phyloP scores from a whole-genome alignment of 1,284 basidiomycete genomes.

The Ustilago cynodontis region DNA sequence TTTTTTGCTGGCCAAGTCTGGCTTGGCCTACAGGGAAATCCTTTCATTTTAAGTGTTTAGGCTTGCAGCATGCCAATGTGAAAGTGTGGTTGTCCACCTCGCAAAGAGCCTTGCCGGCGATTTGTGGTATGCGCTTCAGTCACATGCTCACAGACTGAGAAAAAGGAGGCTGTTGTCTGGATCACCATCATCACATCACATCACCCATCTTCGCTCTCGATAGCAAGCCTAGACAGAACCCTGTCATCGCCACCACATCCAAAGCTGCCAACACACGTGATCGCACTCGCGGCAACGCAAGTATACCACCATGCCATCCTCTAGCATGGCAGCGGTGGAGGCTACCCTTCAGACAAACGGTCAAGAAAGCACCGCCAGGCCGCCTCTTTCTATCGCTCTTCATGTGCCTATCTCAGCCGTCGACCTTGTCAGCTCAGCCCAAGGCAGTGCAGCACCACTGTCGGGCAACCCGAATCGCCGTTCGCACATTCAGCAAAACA shows the following conservation, averaged over 20 bases:
- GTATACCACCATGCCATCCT: conserved; percentile 43
- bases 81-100: not conserved
- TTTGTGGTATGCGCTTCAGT: not conserved
- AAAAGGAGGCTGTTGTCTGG: not conserved
- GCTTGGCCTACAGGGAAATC: not conserved
- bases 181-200: conserved; percentile 1
- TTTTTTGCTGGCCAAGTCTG: not conserved
- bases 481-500: conserved; percentile 45
- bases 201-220: not conserved
- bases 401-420: conserved; percentile 45
- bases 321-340: conserved; percentile 51
- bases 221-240: not conserved
- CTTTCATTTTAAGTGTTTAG: not conserved
- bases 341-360: conserved; percentile 39
- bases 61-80: not conserved
- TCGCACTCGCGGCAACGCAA: not conserved
- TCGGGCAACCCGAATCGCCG: conserved; percentile 49
- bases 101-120: not conserved
- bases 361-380: conserved; percentile 14
- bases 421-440: conserved; percentile 26
- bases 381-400: conserved; percentile 41
- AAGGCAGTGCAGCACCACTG: conserved; percentile 17
- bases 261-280: not conserved
- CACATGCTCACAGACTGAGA: conserved; percentile 1
- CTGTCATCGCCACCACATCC: not conserved